Evolutionary conservation across 2,329 filamentous ascomycete species (phyloP).

Genomic region (Dactylellina cionopaga): DNA sequence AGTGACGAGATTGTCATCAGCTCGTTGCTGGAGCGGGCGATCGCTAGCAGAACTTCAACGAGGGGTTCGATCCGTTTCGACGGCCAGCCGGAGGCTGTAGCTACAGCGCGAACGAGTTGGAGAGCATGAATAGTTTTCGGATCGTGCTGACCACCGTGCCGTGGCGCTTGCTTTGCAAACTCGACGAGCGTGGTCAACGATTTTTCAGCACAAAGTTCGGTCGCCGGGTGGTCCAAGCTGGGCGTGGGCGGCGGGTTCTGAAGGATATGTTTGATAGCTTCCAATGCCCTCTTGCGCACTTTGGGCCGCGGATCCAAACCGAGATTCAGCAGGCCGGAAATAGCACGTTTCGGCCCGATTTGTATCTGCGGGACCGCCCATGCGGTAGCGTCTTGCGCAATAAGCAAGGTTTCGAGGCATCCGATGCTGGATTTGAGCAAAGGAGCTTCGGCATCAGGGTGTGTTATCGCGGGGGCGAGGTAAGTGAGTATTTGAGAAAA

Average conservation of each 20-base stretch:
- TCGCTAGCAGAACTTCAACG: slow-evolving; percentile 86
- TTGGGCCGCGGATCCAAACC: slow-evolving; percentile 90
- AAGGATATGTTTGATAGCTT: slow-evolving; percentile 84
- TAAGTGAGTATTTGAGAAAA: slow-evolving; percentile 91
- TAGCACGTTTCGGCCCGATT: slow-evolving; percentile 84
- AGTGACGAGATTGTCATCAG: slow-evolving; percentile 96
- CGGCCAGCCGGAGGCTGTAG: slow-evolving; percentile 92
- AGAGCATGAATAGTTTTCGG: slow-evolving; percentile 89
- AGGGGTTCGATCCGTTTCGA: slow-evolving; percentile 93
- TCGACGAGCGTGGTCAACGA: slow-evolving; percentile 82
- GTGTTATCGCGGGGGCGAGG: slow-evolving; percentile 82
- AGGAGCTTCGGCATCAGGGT: slow-evolving; percentile 84
- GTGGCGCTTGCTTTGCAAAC: slow-evolving; percentile 73
- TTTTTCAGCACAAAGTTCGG: slow-evolving; percentile 94
- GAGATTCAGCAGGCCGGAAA: slow-evolving; percentile 84
- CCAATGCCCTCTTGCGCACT: slow-evolving; percentile 90
- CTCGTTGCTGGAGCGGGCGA: slow-evolving; percentile 89
- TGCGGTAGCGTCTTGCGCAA: slow-evolving; percentile 85
- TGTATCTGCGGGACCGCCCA: slow-evolving; percentile 88
- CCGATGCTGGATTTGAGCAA: slow-evolving; percentile 88
- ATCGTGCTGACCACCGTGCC: slow-evolving; percentile 80
- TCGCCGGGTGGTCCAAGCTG: slow-evolving; percentile 90
- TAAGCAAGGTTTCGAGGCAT: slow-evolving; percentile 87
- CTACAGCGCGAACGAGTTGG: slow-evolving; percentile 90
- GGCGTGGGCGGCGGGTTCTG: slow-evolving; percentile 88